These are phyloP conservation scores for Tephrocybe sp. DNA, from an alignment of 768 basidiomycete species.

Conservation along the genomic window DNA sequence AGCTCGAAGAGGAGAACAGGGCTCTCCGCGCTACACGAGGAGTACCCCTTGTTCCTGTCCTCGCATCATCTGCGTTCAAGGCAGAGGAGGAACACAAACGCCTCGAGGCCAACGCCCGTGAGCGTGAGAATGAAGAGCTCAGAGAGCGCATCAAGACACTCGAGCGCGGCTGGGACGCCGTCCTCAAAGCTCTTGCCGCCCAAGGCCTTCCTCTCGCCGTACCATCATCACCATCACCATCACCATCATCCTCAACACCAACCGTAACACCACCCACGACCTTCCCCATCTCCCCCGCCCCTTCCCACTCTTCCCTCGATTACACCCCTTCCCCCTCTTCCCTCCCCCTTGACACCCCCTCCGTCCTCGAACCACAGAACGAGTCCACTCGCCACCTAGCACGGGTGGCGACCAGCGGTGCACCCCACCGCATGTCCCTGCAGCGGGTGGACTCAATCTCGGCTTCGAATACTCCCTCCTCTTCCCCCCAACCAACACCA, in stretches of 20 bases:
- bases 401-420: constrained; percentile 89
- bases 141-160: constrained; percentile 76
- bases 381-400: constrained; percentile 95
- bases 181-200: constrained; percentile 70
- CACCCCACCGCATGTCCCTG: constrained; percentile 70
- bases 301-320: constrained; percentile 32
- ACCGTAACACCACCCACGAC: constrained; percentile 27
- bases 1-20: constrained; percentile 85
- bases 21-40: constrained; percentile 59
- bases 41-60: constrained; percentile 23
- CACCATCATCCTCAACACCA: constrained; percentile 23
- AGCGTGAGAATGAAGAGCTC: constrained; percentile 70
- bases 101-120: constrained; percentile 44
- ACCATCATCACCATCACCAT: constrained; percentile 22
- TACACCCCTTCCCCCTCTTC: constrained; percentile 26
- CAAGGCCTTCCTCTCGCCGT: constrained; percentile 59
- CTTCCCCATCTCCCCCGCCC: constrained; percentile 37
- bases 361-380: constrained; percentile 30
- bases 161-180: constrained; percentile 80
- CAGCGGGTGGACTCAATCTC: constrained; percentile 78
- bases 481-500: constrained; percentile 23
- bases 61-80: constrained; percentile 25
- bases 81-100: constrained; percentile 31
- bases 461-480: constrained; percentile 13
- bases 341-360: constrained; percentile 31